A percentile compares a stretch with the other conserved stretches of the same genome.
Conservation (phyloP, 192 early-diverging fungal species). For the Pilaira anomala region DNA sequence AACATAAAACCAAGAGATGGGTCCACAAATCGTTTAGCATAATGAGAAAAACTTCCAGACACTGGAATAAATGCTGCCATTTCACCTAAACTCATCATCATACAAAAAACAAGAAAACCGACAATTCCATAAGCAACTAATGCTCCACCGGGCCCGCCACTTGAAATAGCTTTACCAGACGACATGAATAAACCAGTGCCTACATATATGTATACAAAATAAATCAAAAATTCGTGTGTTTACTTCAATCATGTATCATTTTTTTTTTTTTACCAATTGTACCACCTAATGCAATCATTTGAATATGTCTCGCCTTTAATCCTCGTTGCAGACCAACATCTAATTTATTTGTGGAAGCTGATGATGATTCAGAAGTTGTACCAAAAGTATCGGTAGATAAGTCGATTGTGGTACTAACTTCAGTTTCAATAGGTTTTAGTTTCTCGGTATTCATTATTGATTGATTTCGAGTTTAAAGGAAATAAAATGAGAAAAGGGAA, state of each 20-base stretch:
- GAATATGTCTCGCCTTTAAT: conserved; percentile 35
- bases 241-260: no score
- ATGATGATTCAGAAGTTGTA: no score
- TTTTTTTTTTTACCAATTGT: conserved; percentile 40
- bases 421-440: no score
- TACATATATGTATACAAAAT: not conserved
- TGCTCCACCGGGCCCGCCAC: conserved; percentile 69
- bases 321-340: conserved; percentile 13
- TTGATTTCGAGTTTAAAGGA: no score
- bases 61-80: conserved; percentile 76
- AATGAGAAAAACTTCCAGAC: conserved; percentile 77
- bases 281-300: conserved; percentile 38
- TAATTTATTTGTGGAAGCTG: not conserved
- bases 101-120: conserved; percentile 58
- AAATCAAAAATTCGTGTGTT: not conserved
- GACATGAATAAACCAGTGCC: conserved; percentile 76
- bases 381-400: no score
- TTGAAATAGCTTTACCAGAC: conserved; percentile 58
- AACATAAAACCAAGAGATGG: conserved; percentile 52
- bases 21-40: conserved; percentile 78
- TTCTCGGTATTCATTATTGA: no score
- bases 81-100: conserved; percentile 73
- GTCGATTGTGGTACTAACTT: no score
- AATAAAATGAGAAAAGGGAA: no score
- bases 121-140: conserved; percentile 64